These are phyloP conservation scores for Xylariaceae sp. DNA, from an alignment of 2,329 filamentous ascomycete genomes.

Conservation along the genomic window DNA sequence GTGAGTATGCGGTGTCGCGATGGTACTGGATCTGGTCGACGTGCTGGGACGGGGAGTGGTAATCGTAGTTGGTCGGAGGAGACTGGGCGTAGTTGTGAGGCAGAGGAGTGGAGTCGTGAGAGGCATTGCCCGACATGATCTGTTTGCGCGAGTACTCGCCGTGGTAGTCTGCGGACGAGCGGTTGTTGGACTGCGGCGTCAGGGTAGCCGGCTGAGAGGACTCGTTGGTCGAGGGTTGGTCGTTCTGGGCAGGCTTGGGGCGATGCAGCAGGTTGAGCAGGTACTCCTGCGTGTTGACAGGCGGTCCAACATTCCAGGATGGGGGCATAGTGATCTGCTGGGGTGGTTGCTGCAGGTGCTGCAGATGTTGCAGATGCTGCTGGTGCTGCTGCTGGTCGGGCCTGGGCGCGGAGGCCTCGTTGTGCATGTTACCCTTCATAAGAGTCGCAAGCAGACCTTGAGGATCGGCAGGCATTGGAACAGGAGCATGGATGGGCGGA, in stretches of 20 bases:
- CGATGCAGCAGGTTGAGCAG: slow-evolving; percentile 83
- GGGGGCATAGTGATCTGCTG: slow-evolving; percentile 28
- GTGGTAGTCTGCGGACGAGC: slow-evolving; percentile 29
- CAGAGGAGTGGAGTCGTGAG: slow-evolving; percentile 27
- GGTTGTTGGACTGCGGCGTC: slow-evolving; percentile 44
- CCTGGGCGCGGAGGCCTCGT: slow-evolving; percentile 39
- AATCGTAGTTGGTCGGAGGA: slow-evolving; percentile 27
- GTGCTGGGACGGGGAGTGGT: slow-evolving; percentile 28
- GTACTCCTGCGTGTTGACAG: slow-evolving; percentile 76
- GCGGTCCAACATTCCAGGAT: slow-evolving; percentile 48
- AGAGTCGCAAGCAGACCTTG: slow-evolving; percentile 58
- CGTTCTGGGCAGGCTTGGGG: slow-evolving; percentile 64
- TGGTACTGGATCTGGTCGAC: slow-evolving; percentile 24
- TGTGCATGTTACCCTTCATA: slow-evolving; percentile 56
- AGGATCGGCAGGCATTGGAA: slow-evolving; percentile 55
- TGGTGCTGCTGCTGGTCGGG: slow-evolving; percentile 24
- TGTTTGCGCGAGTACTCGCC: slow-evolving; percentile 26
- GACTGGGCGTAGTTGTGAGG: slow-evolving; percentile 27
- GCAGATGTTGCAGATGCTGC: neutral
- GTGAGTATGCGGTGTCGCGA: slow-evolving; percentile 38
- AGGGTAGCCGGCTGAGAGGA: slow-evolving; percentile 41
- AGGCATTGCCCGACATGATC: slow-evolving; percentile 18
- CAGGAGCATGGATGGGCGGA: slow-evolving; percentile 53
- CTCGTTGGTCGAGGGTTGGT: slow-evolving; percentile 44
- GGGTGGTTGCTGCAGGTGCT: neutral